Conservation (phyloP, 2,329 filamentous ascomycete species). For the Colletotrichum lupini region DNA sequence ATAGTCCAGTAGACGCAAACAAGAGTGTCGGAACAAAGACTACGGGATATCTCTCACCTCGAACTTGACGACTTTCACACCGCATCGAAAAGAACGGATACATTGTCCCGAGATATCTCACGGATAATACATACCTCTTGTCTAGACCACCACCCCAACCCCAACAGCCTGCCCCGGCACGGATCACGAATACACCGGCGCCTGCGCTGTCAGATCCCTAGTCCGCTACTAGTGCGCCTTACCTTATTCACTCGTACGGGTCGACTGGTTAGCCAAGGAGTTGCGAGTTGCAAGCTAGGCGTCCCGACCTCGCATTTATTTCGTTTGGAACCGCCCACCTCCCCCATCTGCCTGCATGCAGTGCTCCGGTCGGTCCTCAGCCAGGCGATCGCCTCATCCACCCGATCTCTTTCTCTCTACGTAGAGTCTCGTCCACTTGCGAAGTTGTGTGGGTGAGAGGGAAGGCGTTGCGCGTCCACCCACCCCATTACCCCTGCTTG, state of each 20-base stretch:
- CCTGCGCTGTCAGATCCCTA: slow-evolving; percentile 22
- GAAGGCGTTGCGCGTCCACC: slow-evolving; percentile 25
- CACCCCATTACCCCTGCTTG: slow-evolving; percentile 8
- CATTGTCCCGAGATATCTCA: slow-evolving; percentile 8
- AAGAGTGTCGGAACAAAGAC: neutral
- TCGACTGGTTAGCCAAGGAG: neutral
- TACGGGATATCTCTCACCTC: neutral
- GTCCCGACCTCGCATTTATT: slow-evolving; percentile 21
- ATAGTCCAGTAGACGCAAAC: neutral
- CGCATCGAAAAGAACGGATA: neutral
- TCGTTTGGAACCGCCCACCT: neutral
- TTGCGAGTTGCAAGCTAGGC: neutral
- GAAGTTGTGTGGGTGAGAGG: neutral
- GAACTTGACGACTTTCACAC: neutral
- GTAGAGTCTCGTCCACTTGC: neutral
- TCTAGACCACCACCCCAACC: neutral
- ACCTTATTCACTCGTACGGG: slow-evolving; percentile 10
- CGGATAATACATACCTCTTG: neutral
- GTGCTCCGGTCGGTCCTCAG: slow-evolving; percentile 20
- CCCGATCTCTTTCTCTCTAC: slow-evolving; percentile 13
- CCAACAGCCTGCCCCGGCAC: neutral
- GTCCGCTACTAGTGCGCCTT: slow-evolving; percentile 12
- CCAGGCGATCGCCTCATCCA: slow-evolving; percentile 34
- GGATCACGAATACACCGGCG: slow-evolving; percentile 19
- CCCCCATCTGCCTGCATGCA: neutral